Conservation (phyloP, 1,284 basidiomycete species). For the Naganishia liquefaciens region DNA sequence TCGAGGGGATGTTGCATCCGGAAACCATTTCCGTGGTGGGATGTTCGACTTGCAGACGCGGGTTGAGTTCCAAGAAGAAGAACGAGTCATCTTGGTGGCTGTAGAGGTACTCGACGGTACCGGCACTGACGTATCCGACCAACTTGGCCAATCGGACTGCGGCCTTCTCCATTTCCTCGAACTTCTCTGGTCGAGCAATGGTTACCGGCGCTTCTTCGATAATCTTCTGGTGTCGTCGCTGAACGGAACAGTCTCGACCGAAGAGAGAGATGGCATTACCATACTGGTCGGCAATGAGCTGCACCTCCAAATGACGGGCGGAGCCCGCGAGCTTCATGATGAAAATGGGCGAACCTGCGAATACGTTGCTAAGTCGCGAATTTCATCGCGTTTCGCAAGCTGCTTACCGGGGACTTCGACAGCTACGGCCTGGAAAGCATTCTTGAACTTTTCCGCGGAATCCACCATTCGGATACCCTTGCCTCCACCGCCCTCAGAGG, state of each 20-base stretch:
- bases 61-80: conserved; percentile 98
- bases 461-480: conserved; percentile 98
- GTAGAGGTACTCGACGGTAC: conserved; percentile 99
- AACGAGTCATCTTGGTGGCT: conserved; percentile 90
- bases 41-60: conserved; percentile 98
- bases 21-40: conserved; percentile 99
- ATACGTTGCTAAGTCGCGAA: conserved; percentile 10
- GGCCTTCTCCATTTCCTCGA: conserved; percentile 97
- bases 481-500: conserved; percentile 96
- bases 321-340: conserved; percentile 99
- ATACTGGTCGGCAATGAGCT: conserved; percentile 98
- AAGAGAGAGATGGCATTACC: conserved; percentile 99
- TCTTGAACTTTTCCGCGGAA: conserved; percentile 80
- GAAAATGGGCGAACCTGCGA: conserved; percentile 91
- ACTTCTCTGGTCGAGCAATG: conserved; percentile 85
- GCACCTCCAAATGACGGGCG: conserved; percentile 96
- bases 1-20: conserved; percentile 95
- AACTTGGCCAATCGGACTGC: conserved; percentile 96
- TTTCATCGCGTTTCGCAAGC: neutral
- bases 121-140: conserved; percentile 98
- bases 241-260: conserved; percentile 98
- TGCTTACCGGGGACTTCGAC: conserved; percentile 90
- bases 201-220: conserved; percentile 99
- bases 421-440: conserved; percentile 87
- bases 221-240: conserved; percentile 99